Evolutionary conservation across 129 eudicot species (phyloP).

Genomic region (Helianthus tuberosus): DNA sequence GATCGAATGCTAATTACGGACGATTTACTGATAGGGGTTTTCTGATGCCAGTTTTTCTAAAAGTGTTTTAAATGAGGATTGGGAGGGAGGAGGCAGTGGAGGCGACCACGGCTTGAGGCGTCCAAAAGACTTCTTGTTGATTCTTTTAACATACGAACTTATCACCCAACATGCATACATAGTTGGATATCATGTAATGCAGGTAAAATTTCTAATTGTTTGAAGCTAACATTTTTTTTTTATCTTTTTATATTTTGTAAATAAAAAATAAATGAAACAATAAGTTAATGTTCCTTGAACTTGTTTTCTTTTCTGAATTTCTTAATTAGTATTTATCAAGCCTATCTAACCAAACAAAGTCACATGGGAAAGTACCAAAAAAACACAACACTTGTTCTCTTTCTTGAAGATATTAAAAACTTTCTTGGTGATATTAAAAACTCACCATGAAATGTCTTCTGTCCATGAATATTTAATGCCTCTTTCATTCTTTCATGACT

Average conservation of each 20-base stretch:
- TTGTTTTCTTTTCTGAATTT: conserved; percentile 5
- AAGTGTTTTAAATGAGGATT: no score
- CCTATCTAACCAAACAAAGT: conserved; percentile 23
- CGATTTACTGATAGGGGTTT: no score
- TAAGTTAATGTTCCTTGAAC: neutral
- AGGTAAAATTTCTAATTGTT: neutral
- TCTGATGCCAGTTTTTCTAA: no score
- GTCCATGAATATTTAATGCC: conserved; percentile 31
- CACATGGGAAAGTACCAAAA: conserved; percentile 41
- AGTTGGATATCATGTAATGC: no score
- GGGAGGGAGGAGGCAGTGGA: no score
- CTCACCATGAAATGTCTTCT: conserved; percentile 41
- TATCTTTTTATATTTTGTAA: neutral
- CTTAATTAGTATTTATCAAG: neutral
- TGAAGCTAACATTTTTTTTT: neutral
- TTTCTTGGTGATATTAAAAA: conserved; percentile 29
- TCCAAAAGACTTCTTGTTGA: no score
- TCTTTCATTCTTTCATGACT: conserved; percentile 43
- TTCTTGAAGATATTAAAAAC: conserved; percentile 29
- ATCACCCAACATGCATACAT: no score
- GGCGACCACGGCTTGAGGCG: no score
- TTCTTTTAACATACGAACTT: no score
- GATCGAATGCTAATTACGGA: no score
- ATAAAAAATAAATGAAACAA: neutral
- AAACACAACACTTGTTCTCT: conserved; percentile 38